Evolutionary conservation across 148 eudicot species (phyloP).

Genomic region (Rhododendron vialii): DNA sequence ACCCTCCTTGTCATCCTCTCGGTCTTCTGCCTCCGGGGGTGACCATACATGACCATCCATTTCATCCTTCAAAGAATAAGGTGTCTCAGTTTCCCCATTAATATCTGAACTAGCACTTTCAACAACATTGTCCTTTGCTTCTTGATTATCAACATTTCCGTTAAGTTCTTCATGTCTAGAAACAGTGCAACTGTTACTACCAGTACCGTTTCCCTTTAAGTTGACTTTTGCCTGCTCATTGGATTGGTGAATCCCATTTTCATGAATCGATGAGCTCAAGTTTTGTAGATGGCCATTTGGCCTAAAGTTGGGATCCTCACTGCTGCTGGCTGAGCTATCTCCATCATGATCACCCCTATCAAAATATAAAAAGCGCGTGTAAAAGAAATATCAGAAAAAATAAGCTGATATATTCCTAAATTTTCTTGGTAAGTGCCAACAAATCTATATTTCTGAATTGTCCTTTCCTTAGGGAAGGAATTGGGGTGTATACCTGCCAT

Average conservation of each 20-base stretch:
- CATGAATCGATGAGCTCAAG: constrained; percentile 16
- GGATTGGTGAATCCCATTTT: constrained; percentile 13
- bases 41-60: constrained; percentile 53
- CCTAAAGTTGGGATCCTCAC: constrained; percentile 18
- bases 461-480: not conserved
- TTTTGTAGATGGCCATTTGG: constrained; percentile 18
- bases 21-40: constrained; percentile 76
- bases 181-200: constrained; percentile 7
- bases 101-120: constrained; percentile 14
- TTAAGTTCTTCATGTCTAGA: constrained; percentile 14
- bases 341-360: constrained; percentile 35
- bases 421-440: not conserved
- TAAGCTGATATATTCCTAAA: not conserved
- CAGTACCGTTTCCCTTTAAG: not conserved
- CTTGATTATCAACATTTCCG: constrained; percentile 9
- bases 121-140: constrained; percentile 12
- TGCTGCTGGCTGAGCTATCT: constrained; percentile 20
- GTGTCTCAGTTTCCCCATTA: constrained; percentile 32
- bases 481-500: constrained; percentile 39
- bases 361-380: not conserved
- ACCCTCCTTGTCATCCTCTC: constrained; percentile 49
- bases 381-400: not conserved
- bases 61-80: constrained; percentile 31
- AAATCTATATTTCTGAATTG: not conserved
- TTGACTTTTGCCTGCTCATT: constrained; percentile 2